Percentiles rank a stretch among this genome's conserved stretches.
Conservation (phyloP, 108 stramenopile genomes). For the Cylindrotheca closterium region DNA sequence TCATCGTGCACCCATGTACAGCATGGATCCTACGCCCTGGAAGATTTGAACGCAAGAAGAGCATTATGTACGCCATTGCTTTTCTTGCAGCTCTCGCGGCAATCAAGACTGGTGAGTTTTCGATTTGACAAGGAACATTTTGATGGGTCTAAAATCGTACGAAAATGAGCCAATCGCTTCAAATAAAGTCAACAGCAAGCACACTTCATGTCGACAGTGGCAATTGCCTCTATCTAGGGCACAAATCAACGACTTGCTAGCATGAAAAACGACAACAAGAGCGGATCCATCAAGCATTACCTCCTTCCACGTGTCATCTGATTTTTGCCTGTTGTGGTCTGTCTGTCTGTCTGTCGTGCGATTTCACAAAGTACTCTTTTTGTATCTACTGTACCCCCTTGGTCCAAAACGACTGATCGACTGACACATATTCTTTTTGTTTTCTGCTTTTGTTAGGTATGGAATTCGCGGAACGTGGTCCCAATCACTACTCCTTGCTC, state of each 20-base stretch:
- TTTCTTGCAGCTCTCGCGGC: slow-evolving; percentile 89
- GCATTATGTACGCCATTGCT: slow-evolving; percentile 92
- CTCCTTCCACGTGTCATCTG: not conserved
- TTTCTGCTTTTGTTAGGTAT: slow-evolving; percentile 45
- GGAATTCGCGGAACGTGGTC: slow-evolving; percentile 86
- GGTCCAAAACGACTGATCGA: slow-evolving; percentile 1
- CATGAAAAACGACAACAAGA: too few relatives aligned
- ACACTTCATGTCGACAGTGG: too few relatives aligned
- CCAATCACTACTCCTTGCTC: slow-evolving; percentile 88
- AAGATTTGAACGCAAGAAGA: slow-evolving; percentile 88
- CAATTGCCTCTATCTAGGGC: too few relatives aligned
- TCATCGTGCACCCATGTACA: slow-evolving; percentile 96
- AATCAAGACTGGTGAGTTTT: slow-evolving; percentile 87
- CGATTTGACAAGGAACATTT: not conserved
- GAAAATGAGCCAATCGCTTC: too few relatives aligned
- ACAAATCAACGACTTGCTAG: too few relatives aligned
- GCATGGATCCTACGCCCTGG: slow-evolving; percentile 96
- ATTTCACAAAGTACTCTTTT: not conserved
- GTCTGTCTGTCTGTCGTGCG: not conserved
- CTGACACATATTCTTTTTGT: not conserved
- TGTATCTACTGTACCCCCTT: not conserved
- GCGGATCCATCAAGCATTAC: too few relatives aligned
- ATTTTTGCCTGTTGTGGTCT: not conserved
- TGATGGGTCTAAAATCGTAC: too few relatives aligned
- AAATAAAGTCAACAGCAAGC: too few relatives aligned